Conservation (phyloP, 1,139 yeast species). For the Candida tropicalis region DNA sequence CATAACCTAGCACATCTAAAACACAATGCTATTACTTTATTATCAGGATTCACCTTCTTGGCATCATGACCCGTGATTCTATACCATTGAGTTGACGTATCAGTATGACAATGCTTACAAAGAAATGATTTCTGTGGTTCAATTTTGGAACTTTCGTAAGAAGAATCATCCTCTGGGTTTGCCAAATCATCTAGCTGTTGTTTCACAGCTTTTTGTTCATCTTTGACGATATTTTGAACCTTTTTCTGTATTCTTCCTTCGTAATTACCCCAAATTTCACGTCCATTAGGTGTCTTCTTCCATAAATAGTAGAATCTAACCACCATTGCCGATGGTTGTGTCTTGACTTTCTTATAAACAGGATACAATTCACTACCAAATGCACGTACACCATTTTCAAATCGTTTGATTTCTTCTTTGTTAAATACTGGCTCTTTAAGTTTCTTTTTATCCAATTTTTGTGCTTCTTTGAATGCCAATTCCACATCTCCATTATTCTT, state of each 20-base stretch:
- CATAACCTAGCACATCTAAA: constrained; percentile 85
- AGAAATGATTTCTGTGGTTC: constrained; percentile 36
- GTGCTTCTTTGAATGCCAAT: constrained; percentile 42
- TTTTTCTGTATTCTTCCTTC: constrained; percentile 70
- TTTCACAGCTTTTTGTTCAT: constrained; percentile 22
- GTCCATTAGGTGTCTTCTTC: constrained; percentile 85
- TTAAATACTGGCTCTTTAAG: constrained; percentile 78
- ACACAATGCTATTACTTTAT: constrained; percentile 62
- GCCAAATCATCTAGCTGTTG: constrained; percentile 44
- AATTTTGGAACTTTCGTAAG: constrained; percentile 59
- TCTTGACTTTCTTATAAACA: constrained; percentile 65
- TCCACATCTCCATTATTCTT: constrained; percentile 51
- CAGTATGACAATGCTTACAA: constrained; percentile 70
- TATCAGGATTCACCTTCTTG: constrained; percentile 27
- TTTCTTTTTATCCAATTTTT: constrained; percentile 53
- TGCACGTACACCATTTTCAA: constrained; percentile 74
- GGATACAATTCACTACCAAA: constrained; percentile 83
- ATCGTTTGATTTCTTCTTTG: constrained; percentile 60
- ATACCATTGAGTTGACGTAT: constrained; percentile 64
- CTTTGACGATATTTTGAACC: constrained; percentile 37
- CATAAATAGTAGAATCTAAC: constrained; percentile 87
- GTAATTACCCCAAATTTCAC: constrained; percentile 78
- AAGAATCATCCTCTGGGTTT: constrained; percentile 71
- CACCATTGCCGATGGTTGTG: constrained; percentile 74
- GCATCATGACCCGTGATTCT: constrained; percentile 67